Base-by-base conservation (phyloP, 2,329 filamentous ascomycete species). In the Colletotrichum trifolii region DNA sequence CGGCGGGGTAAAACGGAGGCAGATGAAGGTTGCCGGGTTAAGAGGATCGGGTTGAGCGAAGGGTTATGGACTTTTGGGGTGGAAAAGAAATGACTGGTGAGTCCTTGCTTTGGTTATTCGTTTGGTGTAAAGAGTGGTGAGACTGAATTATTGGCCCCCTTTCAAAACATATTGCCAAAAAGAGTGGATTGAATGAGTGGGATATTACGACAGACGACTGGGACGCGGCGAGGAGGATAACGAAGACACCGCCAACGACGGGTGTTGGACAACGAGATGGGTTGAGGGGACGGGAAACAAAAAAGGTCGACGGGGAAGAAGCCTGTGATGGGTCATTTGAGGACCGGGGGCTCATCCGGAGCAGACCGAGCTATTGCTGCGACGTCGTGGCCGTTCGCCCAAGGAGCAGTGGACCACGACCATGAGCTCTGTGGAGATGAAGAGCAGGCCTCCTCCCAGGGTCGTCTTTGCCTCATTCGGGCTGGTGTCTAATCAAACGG, bases 401-500 rank as follows among this genome's bases (percentile, higher is more conserved):
- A 9, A 34, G 52, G 40, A 53, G 48, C 46, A 53, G 62, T 65
- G 62, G 62, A 56, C 45, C 57, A 52, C 52, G 47, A 62, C 52
- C 58, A 52, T 47, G 52, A 56, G 58, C 33, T 42, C 52, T 62
- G 62, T 65, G 62, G 62, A 65, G 62, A 65, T 65, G 62, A 65
- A 50, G 59, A 54, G 48, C 58, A 62, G 52, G 62, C 62, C 52
- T 15, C 42, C 47, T 57, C 46, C 47, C 47, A 65, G 53, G 58
- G 40, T 56, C 42, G 36, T 52, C 25, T 62, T 62, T 56, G 40
- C 52, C 58, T 55, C 50, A 62, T 62, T 33, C 45, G 38, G 62
- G 54, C 33, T 62, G 58, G 62, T 62, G 57, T 65, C 48, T 62
- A 56, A 65, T 65, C 58, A 65, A 62, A 65, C 46, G 58, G 47